Base-by-base conservation (phyloP, 495 filamentous ascomycete genomes). In the Tuber indicum region DNA sequence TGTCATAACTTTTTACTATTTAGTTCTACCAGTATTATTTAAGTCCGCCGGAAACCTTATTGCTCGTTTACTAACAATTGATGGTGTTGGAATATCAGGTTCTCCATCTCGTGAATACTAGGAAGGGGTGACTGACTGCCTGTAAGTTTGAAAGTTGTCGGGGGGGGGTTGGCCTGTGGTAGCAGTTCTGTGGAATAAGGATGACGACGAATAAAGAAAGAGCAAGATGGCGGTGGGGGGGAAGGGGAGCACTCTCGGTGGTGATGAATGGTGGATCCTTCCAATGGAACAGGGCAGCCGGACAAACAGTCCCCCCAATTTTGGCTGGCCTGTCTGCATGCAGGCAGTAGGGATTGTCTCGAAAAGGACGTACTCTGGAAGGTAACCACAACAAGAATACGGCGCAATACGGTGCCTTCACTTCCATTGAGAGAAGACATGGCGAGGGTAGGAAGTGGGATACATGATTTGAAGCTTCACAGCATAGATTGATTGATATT, bases 311-410 rank as follows among this genome's bases (percentile, higher is more conserved):
- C 71, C 77, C 49, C 49, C 74, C 45, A 79, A 74, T 75, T 79
- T 80, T 79, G 72, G 70, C n/a, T 75, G 45, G 71, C 49, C n/a
- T 58, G 49, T 73, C 74, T 76, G 78, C 77, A 80, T 80, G 78
- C 77, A 80, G 76, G 78, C 72, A 79, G 78, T 80, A 80, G 77
- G 78, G 78, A 80, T 80, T 80, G 78, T 80, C 78, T 79, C 76
- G 23, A 58, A 58, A n/a, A 26, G 49, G 49, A 58, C 26, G 49
- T 26, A 10, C 49, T 58, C 49, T 58, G 49, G 49, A 58, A 58
- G 49, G 49, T 58, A 58, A 58, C 49, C 49, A 58, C 49, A 58
- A 58, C 49, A 58, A 58, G 49, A 26, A 58, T n/a, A 58, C 49
- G 10, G 23, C n/a, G 46, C 46, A 49, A 49, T 49, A 58, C 49